Evolutionary conservation across 2,329 filamentous ascomycete species (phyloP).

Genomic region (Fusarium equiseti): DNA sequence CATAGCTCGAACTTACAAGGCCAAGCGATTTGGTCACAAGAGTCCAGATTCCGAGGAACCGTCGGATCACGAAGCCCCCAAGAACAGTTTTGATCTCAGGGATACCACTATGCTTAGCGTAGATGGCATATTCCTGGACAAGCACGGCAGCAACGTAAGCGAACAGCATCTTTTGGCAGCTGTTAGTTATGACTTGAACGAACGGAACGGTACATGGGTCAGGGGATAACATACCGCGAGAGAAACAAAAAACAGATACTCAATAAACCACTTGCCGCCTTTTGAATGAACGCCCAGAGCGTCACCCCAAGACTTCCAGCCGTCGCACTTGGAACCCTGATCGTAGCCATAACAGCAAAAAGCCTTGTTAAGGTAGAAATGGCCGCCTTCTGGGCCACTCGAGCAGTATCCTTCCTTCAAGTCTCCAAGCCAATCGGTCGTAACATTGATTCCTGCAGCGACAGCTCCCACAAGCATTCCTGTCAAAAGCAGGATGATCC

Average conservation of each 20-base stretch:
- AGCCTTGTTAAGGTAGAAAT: conserved; percentile 88
- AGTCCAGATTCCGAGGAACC: conserved; percentile 90
- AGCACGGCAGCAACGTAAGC: conserved; percentile 82
- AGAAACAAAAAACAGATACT: conserved; percentile 88
- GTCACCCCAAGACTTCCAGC: conserved; percentile 88
- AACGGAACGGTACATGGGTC: too few species aligned
- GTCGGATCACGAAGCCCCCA: conserved; percentile 90
- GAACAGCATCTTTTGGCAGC: conserved; percentile 72
- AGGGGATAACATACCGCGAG: conserved; percentile 73
- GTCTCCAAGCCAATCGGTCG: conserved; percentile 93
- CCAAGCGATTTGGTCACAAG: conserved; percentile 90
- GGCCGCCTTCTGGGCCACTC: conserved; percentile 78
- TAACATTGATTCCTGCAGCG: conserved; percentile 89
- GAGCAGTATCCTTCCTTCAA: conserved; percentile 91
- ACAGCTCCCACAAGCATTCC: conserved; percentile 86
- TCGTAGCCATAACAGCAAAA: conserved; percentile 97
- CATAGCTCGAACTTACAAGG: conserved; percentile 66
- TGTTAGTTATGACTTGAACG: conserved; percentile 32
- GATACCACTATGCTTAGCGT: conserved; percentile 95
- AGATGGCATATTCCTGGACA: conserved; percentile 85
- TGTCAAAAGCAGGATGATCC: conserved; percentile 87
- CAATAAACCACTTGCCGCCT: conserved; percentile 82
- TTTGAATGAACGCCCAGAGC: conserved; percentile 75
- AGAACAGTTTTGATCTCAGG: conserved; percentile 97
- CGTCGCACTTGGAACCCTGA: conserved; percentile 81